Evolutionary conservation across 2,329 filamentous ascomycete genomes (phyloP).

Genomic region (Aschersonia sp.): DNA sequence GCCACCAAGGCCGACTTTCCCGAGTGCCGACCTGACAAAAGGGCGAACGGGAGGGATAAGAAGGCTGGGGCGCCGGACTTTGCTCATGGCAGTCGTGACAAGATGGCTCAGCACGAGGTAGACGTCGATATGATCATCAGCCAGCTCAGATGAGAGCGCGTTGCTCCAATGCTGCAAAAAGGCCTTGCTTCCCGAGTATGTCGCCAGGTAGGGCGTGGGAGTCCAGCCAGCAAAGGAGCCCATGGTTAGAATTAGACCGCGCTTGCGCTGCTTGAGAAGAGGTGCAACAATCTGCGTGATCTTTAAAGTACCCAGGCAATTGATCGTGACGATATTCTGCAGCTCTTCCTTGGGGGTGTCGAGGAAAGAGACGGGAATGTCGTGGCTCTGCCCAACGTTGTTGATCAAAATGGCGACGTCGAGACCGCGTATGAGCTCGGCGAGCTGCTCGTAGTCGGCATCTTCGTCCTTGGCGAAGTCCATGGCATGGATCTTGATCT

Average conservation of each 20-base stretch:
- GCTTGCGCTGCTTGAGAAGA: constrained; percentile 69
- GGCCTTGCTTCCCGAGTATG: constrained; percentile 94
- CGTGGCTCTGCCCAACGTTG: constrained; percentile 92
- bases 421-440: constrained; percentile 52
- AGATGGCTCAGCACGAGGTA: constrained; percentile 86
- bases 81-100: constrained; percentile 93
- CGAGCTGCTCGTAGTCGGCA: constrained; percentile 63
- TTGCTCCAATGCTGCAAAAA: constrained; percentile 96
- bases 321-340: constrained; percentile 84
- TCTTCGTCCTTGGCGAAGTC: constrained; percentile 76
- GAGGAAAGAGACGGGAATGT: constrained; percentile 79
- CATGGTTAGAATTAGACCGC: constrained; percentile 90
- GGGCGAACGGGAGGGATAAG: constrained; percentile 68
- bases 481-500: constrained; percentile 76
- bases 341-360: constrained; percentile 70
- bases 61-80: constrained; percentile 66
- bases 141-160: constrained; percentile 70
- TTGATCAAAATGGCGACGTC: constrained; percentile 86
- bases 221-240: constrained; percentile 89
- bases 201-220: constrained; percentile 83
- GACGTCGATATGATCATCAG: constrained; percentile 70
- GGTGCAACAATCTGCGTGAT: constrained; percentile 77
- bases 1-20: constrained; percentile 69
- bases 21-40: constrained; percentile 67
- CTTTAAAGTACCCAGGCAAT: constrained; percentile 80